These are phyloP conservation scores for Flaveria bidentis DNA, from an alignment of 129 eudicot genomes.

Conservation along the genomic window DNA sequence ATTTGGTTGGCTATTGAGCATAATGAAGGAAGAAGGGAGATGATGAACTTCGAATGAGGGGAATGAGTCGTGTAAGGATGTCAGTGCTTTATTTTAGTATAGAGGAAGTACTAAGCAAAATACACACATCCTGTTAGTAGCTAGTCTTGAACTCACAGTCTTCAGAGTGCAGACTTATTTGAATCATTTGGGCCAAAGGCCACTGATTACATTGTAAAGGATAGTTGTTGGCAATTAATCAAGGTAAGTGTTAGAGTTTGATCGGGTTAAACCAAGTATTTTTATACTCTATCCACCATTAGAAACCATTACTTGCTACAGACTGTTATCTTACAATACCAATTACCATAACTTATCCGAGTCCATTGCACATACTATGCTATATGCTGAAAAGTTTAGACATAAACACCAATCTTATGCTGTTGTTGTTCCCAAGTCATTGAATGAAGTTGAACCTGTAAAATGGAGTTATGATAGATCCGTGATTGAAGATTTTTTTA, in stretches of 20 bases:
- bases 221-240: not conserved
- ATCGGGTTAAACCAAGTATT: not conserved
- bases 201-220: not conserved
- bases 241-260: not conserved
- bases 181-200: not conserved
- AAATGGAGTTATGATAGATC: not conserved
- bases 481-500: not conserved
- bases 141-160: no score
- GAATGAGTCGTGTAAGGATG: no score
- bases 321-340: not conserved
- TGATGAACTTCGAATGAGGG: no score
- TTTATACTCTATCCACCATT: not conserved
- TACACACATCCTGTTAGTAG: no score
- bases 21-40: no score
- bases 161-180: no score
- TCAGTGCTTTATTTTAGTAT: no score
- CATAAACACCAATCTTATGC: not conserved
- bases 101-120: no score
- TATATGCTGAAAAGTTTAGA: not conserved
- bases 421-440: not conserved
- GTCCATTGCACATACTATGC: slow-evolving; percentile 5
- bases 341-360: not conserved
- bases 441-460: not conserved
- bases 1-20: no score
- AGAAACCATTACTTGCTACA: not conserved